Conservation (phyloP, 345 rosid species). For the Atalantia buxifolia region DNA sequence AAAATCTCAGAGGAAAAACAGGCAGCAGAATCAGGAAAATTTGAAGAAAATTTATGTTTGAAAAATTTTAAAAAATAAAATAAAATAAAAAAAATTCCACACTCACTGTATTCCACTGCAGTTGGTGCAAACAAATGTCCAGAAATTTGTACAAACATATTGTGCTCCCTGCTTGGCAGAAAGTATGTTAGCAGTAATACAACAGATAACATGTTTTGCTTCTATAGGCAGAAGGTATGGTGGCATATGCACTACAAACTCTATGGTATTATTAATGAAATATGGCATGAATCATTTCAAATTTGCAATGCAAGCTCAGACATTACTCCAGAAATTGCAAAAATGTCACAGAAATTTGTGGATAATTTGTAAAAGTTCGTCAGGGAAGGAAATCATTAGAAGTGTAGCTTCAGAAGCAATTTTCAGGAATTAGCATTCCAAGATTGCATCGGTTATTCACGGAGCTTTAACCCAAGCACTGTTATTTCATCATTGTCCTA, state of each 20-base stretch:
- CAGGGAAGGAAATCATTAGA: not conserved
- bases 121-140: conserved; percentile 91
- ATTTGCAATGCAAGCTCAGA: not conserved
- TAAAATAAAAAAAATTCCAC: not conserved
- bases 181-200: conserved; percentile 16
- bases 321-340: not conserved
- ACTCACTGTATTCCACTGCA: conserved; percentile 99
- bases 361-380: not conserved
- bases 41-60: not conserved
- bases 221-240: not conserved
- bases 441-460: not conserved
- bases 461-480: too few species aligned
- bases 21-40: not conserved
- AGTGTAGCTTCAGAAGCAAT: not conserved
- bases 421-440: not conserved
- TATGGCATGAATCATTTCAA: not conserved
- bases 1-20: not conserved
- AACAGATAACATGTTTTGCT: not conserved
- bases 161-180: conserved; percentile 79
- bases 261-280: not conserved
- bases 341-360: not conserved
- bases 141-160: conserved; percentile 95
- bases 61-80: not conserved
- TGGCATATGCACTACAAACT: not conserved
- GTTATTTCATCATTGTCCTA: not conserved